Conservation (phyloP, 202 grass and related monocot species). For the Panicum hallii region DNA sequence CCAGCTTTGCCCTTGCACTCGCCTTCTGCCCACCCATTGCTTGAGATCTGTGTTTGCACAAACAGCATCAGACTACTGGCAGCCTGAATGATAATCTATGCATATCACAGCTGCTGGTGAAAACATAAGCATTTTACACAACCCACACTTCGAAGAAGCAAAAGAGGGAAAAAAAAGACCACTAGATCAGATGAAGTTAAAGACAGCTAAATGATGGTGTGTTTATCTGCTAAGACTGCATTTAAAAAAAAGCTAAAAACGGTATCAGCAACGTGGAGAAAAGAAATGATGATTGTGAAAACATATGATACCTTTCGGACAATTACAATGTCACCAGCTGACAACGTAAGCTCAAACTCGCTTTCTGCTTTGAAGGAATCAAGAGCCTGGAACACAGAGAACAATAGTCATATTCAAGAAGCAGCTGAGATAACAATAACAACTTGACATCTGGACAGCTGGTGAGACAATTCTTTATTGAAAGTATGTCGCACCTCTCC, state of each 20-base stretch:
- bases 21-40: slow-evolving; percentile 94
- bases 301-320: slow-evolving; percentile 76
- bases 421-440: neutral
- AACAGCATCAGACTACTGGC: neutral
- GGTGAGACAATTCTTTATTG: neutral
- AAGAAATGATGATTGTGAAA: neutral
- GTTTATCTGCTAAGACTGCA: neutral
- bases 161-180: neutral
- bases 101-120: neutral
- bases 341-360: slow-evolving; percentile 89
- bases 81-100: neutral
- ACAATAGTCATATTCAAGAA: slow-evolving; percentile 24
- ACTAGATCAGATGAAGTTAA: neutral
- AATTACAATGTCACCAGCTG: slow-evolving; percentile 80
- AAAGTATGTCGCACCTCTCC: slow-evolving; percentile 65
- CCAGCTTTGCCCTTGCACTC: slow-evolving; percentile 98
- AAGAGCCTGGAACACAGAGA: slow-evolving; percentile 65
- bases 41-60: slow-evolving; percentile 58
- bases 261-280: neutral
- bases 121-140: neutral
- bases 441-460: neutral
- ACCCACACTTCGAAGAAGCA: neutral
- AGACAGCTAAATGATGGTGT: neutral
- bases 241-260: neutral
- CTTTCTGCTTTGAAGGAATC: slow-evolving; percentile 84